Conservation (phyloP, 2,329 filamentous ascomycete species). For the Lachnellula suecica region DNA sequence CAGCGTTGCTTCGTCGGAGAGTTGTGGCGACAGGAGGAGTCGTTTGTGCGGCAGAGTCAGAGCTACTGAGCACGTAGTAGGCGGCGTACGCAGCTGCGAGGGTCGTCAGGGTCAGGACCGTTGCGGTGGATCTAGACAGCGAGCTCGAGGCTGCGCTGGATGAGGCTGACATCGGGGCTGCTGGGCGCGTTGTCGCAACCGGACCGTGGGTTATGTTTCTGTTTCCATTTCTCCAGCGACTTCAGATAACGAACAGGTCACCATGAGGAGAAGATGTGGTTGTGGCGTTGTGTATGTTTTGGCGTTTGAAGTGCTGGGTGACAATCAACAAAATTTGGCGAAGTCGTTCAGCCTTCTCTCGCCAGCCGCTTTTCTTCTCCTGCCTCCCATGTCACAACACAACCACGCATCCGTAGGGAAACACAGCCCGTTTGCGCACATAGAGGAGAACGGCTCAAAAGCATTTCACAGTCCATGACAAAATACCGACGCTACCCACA, state of each 20-base stretch:
- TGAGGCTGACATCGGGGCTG: constrained; percentile 34
- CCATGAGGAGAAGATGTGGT: background rate
- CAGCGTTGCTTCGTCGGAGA: constrained; percentile 66
- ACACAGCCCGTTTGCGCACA: no score
- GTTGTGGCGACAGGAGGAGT: constrained; percentile 21
- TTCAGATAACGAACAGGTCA: background rate
- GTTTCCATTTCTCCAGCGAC: background rate
- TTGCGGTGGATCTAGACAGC: constrained; percentile 53
- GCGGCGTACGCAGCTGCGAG: constrained; percentile 55
- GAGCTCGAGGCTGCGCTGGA: constrained; percentile 50
- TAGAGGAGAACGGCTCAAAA: no score
- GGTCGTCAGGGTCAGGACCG: constrained; percentile 55
- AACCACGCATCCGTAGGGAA: no score
- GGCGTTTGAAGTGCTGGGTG: background rate
- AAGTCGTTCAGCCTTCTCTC: constrained; percentile 1
- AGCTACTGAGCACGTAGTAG: constrained; percentile 55
- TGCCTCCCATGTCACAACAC: no score
- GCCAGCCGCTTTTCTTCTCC: no score
- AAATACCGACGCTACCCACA: no score
- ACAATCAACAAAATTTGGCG: background rate
- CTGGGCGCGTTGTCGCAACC: background rate
- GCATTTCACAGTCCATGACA: no score
- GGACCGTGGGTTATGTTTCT: background rate
- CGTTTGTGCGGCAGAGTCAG: constrained; percentile 31
- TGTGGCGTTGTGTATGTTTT: background rate